These are phyloP conservation scores for Alternaria sp. DNA, from an alignment of 2,329 filamentous ascomycete species.

Conservation along the genomic window DNA sequence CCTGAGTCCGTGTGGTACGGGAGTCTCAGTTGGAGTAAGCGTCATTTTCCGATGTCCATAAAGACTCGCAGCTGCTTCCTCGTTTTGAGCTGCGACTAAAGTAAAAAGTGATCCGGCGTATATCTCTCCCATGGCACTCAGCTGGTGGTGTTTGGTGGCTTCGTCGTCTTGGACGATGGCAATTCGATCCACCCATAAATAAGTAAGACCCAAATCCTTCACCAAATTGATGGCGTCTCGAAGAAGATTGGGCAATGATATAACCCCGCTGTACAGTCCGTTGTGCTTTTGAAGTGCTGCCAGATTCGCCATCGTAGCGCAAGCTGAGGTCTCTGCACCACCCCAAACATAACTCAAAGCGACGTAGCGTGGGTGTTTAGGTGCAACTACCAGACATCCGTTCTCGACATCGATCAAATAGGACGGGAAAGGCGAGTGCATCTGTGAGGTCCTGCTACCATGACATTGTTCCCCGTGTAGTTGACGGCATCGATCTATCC, in stretches of 20 bases:
- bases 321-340: neutral
- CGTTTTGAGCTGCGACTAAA: conserved; percentile 16
- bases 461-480: neutral
- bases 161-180: conserved; percentile 16
- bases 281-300: neutral
- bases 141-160: conserved; percentile 8
- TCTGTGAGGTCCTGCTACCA: neutral
- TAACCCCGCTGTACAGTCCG: neutral
- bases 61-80: conserved; percentile 7
- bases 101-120: conserved; percentile 19
- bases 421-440: neutral
- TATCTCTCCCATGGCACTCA: conserved; percentile 18
- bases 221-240: conserved; percentile 15
- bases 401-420: conserved; percentile 13
- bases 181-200: conserved; percentile 13
- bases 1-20: too few relatives aligned
- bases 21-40: too few relatives aligned
- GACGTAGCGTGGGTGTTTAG: conserved; percentile 13
- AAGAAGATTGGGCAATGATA: conserved; percentile 12
- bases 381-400: conserved; percentile 6
- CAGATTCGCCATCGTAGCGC: neutral
- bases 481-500: neutral
- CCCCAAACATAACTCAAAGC: conserved; percentile 14
- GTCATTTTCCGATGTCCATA: neutral
- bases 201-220: conserved; percentile 1